phyloP scores from a whole-genome alignment of 139 green algal genomes.

The Coelastrella sp. region DNA sequence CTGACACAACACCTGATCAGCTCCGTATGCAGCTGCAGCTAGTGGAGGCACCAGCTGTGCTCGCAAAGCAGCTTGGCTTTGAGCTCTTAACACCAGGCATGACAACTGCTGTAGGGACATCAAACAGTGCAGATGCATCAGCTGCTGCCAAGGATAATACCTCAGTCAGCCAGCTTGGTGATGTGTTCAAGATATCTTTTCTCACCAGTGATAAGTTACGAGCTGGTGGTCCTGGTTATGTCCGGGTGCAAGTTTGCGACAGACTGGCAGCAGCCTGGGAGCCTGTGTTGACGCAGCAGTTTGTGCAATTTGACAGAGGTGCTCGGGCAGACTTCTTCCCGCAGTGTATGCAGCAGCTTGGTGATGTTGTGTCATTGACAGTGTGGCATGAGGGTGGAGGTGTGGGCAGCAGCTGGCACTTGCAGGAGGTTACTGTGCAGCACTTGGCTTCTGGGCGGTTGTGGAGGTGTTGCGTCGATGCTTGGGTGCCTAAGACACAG shows the following conservation, averaged over 20 bases:
- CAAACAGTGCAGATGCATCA: constrained; percentile 22
- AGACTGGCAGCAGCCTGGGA: not conserved
- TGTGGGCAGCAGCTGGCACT: constrained; percentile 13
- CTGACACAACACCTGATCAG: not conserved
- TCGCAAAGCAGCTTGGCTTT: not conserved
- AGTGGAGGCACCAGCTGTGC: not conserved
- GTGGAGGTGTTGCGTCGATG: not conserved
- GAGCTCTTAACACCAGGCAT: not conserved
- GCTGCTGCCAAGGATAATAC: not conserved
- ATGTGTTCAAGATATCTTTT: not conserved
- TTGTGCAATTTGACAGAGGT: not conserved
- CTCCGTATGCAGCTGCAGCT: constrained; percentile 29
- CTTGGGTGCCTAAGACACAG: constrained; percentile 4
- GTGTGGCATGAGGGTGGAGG: constrained; percentile 4
- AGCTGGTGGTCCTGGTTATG: not conserved
- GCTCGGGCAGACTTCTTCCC: not conserved
- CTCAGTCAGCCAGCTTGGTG: constrained; percentile 52
- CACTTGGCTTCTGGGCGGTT: not conserved
- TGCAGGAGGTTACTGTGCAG: not conserved
- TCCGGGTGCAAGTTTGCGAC: not conserved
- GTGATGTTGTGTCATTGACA: not conserved
- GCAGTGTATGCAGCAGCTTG: not conserved
- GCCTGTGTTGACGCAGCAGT: not conserved
- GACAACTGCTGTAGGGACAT: not conserved
- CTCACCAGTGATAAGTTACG: not conserved